A percentile compares a stretch with the other conserved stretches of the same genome.
Evolutionary conservation across 1,284 basidiomycete genomes (phyloP).

Genomic region (Pseudomicrostroma phylloplanum): DNA sequence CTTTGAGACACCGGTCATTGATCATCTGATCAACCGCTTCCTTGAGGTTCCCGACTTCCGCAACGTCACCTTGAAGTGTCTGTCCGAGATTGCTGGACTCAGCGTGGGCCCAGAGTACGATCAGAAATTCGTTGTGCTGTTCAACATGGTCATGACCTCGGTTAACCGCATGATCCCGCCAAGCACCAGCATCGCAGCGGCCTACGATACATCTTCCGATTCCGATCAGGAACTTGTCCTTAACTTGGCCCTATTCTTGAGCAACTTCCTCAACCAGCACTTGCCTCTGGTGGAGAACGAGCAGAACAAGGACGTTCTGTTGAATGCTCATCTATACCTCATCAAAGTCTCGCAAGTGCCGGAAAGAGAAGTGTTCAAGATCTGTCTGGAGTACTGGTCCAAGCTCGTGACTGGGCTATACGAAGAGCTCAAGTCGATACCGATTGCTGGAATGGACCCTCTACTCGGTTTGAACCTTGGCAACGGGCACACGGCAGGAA

Average conservation of each 20-base stretch:
- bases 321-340: slow-evolving; percentile 80
- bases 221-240: slow-evolving; percentile 94
- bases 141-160: slow-evolving; percentile 61
- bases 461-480: slow-evolving; percentile 77
- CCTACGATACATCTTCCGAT: slow-evolving; percentile 84
- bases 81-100: slow-evolving; percentile 80
- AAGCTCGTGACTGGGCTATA: slow-evolving; percentile 96
- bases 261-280: slow-evolving; percentile 82
- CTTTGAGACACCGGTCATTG: slow-evolving; percentile 96
- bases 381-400: slow-evolving; percentile 96
- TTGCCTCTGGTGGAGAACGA: slow-evolving; percentile 87
- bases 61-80: slow-evolving; percentile 92
- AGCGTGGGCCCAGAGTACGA: slow-evolving; percentile 98
- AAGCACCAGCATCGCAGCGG: slow-evolving; percentile 80
- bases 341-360: slow-evolving; percentile 98
- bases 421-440: slow-evolving; percentile 87
- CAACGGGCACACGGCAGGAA: slow-evolving; percentile 47
- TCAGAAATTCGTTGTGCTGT: slow-evolving; percentile 92
- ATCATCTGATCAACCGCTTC: slow-evolving; percentile 83
- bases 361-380: slow-evolving; percentile 98
- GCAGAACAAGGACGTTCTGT: slow-evolving; percentile 80
- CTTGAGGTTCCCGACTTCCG: slow-evolving; percentile 94
- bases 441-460: slow-evolving; percentile 85
- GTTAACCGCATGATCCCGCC: slow-evolving; percentile 56
- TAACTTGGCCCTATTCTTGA: slow-evolving; percentile 91